These are phyloP conservation scores for Mucuna pruriens DNA, from an alignment of 306 rosid genomes.

Conservation along the genomic window DNA sequence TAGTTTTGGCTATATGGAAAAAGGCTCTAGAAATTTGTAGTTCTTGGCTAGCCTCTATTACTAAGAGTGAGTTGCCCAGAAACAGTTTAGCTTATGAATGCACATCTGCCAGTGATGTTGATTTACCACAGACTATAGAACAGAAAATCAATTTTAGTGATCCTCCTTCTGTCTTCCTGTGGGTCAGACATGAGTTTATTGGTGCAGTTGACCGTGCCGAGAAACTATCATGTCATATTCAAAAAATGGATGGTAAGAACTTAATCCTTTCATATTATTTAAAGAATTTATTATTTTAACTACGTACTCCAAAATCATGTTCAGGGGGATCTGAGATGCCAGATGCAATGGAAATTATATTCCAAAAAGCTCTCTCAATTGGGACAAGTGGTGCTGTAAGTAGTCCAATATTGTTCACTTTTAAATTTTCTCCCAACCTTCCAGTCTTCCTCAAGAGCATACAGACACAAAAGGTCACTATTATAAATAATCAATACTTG, in stretches of 20 bases:
- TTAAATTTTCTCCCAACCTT: conserved; percentile 16
- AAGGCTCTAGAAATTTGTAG: conserved; percentile 66
- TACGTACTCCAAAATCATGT: background rate
- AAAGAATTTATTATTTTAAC: background rate
- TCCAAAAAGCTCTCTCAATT: conserved; percentile 41
- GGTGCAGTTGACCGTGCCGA: conserved; percentile 76
- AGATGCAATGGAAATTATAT: conserved; percentile 79
- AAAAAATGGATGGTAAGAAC: conserved; percentile 71
- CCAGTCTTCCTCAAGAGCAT: background rate
- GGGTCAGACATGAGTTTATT: conserved; percentile 75
- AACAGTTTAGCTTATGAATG: conserved; percentile 51
- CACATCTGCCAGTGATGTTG: conserved; percentile 22
- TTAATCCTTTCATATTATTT: conserved; percentile 1
- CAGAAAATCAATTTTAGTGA: conserved; percentile 58
- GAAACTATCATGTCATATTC: conserved; percentile 60
- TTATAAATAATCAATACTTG: background rate
- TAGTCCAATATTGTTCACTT: conserved; percentile 18
- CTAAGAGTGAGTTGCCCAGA: conserved; percentile 42
- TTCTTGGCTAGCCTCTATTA: conserved; percentile 55
- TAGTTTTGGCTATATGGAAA: conserved; percentile 91
- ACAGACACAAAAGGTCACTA: background rate
- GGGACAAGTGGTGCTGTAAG: conserved; percentile 85
- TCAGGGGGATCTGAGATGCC: conserved; percentile 67
- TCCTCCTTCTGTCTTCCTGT: conserved; percentile 63
- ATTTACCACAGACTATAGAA: conserved; percentile 43